Evolutionary conservation across 331 rosid species (phyloP).

Genomic region (Phaseolus coccineus): DNA sequence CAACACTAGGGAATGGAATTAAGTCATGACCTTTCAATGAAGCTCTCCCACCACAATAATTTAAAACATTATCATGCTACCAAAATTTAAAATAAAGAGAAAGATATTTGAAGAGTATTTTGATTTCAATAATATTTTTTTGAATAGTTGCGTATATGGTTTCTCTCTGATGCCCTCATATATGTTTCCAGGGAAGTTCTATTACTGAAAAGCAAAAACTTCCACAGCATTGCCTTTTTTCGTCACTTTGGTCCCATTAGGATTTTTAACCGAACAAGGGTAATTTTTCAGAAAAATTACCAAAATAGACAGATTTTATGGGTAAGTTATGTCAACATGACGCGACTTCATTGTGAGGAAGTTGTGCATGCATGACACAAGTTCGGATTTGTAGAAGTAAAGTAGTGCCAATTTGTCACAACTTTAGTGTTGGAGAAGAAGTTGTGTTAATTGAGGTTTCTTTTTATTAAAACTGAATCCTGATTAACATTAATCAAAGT

Average conservation of each 20-base stretch:
- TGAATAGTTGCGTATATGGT: background rate
- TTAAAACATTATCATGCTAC: background rate
- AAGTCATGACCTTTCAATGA: slow-evolving; percentile 9
- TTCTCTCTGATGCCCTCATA: slow-evolving; percentile 6
- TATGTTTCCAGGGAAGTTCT: background rate
- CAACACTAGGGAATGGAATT: background rate
- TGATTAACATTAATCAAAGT: too few relatives aligned
- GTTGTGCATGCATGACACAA: too few relatives aligned
- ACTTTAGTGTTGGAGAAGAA: too few relatives aligned
- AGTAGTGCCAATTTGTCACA: too few relatives aligned
- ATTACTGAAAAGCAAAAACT: slow-evolving; percentile 6
- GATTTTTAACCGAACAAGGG: too few relatives aligned
- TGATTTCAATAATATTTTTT: background rate
- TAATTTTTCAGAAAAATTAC: too few relatives aligned
- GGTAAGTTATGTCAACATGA: too few relatives aligned
- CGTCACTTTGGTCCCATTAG: slow-evolving; percentile 1
- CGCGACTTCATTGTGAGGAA: too few relatives aligned
- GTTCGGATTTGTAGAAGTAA: too few relatives aligned
- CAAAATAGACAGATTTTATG: too few relatives aligned
- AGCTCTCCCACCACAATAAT: slow-evolving; percentile 10
- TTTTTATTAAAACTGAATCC: too few relatives aligned
- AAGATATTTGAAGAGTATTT: slow-evolving; percentile 1
- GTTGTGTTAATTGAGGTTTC: too few relatives aligned
- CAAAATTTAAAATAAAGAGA: slow-evolving; percentile 1
- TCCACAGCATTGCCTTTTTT: background rate